These are phyloP conservation scores for Talaromyces sp. DNA, from an alignment of 2,329 filamentous ascomycete genomes.

Conservation along the genomic window DNA sequence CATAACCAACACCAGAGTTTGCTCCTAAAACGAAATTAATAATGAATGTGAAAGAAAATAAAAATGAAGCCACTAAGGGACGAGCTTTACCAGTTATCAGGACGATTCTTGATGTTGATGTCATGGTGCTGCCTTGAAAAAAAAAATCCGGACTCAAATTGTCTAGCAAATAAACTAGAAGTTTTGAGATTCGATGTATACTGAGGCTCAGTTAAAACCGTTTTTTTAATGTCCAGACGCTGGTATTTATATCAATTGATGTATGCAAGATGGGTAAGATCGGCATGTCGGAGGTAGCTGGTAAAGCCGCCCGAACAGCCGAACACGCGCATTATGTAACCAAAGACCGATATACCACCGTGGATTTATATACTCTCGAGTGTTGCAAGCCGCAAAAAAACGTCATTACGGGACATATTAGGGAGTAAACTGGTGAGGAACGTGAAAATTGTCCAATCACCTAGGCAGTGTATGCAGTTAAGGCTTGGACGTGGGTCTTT, in stretches of 20 bases:
- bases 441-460: neutral
- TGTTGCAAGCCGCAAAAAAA: neutral
- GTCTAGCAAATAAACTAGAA: neutral
- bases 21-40: conserved; percentile 43
- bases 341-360: neutral
- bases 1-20: conserved; percentile 57
- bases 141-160: neutral
- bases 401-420: too few species aligned
- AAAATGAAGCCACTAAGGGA: neutral
- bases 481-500: neutral
- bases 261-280: neutral
- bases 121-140: neutral
- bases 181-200: neutral
- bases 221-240: neutral
- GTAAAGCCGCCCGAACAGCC: neutral
- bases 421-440: neutral
- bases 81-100: neutral
- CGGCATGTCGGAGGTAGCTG: neutral
- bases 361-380: neutral
- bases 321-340: neutral
- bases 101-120: neutral
- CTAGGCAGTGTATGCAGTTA: neutral
- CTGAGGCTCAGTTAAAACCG: neutral
- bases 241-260: neutral
- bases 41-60: neutral